Evolutionary conservation across 225 moss, liverwort and hornwort genomes (phyloP).

Genomic region (Antitrichia curtipendula): DNA sequence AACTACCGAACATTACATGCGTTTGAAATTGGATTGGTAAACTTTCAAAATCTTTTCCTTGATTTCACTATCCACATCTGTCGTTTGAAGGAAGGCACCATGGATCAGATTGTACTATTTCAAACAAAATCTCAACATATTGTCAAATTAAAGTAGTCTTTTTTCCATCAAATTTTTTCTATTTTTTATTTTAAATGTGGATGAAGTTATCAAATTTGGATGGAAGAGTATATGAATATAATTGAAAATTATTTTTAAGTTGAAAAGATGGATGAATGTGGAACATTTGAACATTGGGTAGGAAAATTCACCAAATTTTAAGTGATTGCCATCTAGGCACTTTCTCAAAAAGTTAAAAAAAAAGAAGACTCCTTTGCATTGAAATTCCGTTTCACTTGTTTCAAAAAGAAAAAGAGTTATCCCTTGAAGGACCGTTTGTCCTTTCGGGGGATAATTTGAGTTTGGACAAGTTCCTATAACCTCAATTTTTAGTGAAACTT

Average conservation of each 20-base stretch:
- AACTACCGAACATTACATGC: too few relatives aligned
- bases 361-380: too few relatives aligned
- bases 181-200: not conserved
- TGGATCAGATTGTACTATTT: rapidly evolving
- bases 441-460: too few relatives aligned
- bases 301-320: not conserved
- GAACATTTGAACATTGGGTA: too few relatives aligned
- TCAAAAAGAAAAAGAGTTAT: too few relatives aligned
- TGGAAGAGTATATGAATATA: too few relatives aligned
- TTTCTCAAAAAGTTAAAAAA: not conserved
- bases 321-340: rapidly evolving
- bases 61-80: not conserved
- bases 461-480: too few relatives aligned
- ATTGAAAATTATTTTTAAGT: not conserved
- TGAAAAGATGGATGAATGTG: not conserved
- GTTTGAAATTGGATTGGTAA: not conserved
- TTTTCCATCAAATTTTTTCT: not conserved
- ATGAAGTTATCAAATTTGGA: not conserved
- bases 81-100: rapidly evolving
- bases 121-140: not conserved
- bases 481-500: too few relatives aligned
- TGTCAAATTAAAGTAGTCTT: not conserved
- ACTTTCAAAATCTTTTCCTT: not conserved
- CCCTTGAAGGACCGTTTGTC: too few relatives aligned
- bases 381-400: too few relatives aligned